Percentiles rank a stretch among this genome's conserved stretches.
Conservation (phyloP, 495 filamentous ascomycete species). For the Xylaria curta region DNA sequence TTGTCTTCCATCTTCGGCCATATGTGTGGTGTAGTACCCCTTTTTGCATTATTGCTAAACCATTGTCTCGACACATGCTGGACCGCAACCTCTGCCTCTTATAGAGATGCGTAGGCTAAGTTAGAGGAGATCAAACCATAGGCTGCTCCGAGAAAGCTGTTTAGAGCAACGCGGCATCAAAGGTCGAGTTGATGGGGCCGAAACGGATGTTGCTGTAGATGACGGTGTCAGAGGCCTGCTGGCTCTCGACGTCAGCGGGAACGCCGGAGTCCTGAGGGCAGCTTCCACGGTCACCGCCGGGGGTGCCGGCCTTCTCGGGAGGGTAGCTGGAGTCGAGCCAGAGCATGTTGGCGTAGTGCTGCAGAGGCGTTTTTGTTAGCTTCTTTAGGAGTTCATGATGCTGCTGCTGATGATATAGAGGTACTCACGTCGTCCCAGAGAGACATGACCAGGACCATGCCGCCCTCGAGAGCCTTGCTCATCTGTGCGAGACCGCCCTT, state of each 20-base stretch:
- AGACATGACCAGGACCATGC: conserved; percentile 76
- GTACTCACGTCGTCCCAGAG: conserved; percentile 70
- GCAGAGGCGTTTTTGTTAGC: conserved; percentile 16
- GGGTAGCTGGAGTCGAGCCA: conserved; percentile 81
- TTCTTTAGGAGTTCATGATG: neutral
- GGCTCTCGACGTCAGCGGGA: conserved; percentile 61
- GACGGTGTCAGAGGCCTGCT: conserved; percentile 50
- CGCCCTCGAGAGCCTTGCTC: conserved; percentile 59
- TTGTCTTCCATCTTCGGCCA: neutral
- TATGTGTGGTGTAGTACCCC: neutral
- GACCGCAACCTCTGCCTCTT: neutral
- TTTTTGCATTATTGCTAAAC: neutral
- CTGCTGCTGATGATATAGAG: neutral
- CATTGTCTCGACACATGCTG: neutral
- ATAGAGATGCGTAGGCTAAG: neutral
- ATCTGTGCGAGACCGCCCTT: conserved; percentile 68
- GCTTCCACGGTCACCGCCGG: conserved; percentile 71
- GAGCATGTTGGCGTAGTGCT: conserved; percentile 73
- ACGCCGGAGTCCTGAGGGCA: conserved; percentile 66
- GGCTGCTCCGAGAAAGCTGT: neutral
- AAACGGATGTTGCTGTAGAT: conserved; percentile 70
- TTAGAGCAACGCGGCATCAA: conserved; percentile 29
- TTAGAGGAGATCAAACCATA: neutral
- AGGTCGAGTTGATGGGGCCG: conserved; percentile 70
- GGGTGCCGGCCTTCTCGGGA: conserved; percentile 51